Percentiles rank a stretch among this genome's conserved stretches.
phyloP scores from a whole-genome alignment of 495 filamentous ascomycete genomes.

The Cryomyces minteri region DNA sequence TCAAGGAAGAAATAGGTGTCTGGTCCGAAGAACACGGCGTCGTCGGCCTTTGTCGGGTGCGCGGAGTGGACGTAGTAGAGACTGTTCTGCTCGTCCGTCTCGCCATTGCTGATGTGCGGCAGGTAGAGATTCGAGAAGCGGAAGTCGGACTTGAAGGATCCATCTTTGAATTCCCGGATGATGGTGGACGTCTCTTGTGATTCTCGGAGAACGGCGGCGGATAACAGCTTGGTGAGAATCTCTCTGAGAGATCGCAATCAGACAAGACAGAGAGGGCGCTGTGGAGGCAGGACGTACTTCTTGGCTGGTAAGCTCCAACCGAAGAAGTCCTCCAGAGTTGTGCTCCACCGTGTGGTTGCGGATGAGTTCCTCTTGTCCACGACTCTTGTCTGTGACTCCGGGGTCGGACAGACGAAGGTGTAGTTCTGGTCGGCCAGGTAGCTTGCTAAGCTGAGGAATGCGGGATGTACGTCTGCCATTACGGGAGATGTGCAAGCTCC shows the following conservation, averaged over 20 bases:
- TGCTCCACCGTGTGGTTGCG: not conserved
- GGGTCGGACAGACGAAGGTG: conserved; percentile 1
- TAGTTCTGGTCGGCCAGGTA: not conserved
- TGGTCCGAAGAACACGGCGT: conserved; percentile 1
- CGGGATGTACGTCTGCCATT: no score
- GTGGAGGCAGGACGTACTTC: not conserved
- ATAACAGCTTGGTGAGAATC: not conserved
- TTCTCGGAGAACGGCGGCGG: not conserved
- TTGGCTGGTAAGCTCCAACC: not conserved
- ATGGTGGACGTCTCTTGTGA: not conserved
- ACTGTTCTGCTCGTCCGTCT: not conserved
- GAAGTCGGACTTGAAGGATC: not conserved
- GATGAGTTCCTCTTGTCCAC: not conserved
- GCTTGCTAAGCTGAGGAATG: not conserved
- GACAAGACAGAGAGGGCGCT: not conserved
- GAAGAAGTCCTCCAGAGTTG: not conserved
- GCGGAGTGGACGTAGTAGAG: conserved; percentile 1
- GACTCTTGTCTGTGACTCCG: not conserved
- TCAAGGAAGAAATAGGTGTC: conserved; percentile 1
- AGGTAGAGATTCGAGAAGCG: not conserved
- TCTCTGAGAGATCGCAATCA: not conserved
- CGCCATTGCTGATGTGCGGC: not conserved
- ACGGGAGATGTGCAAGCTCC: no score
- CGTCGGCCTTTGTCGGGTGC: not conserved
- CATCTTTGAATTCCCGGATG: not conserved